Percentiles rank a stretch among this genome's conserved stretches.
Evolutionary conservation across 2,329 filamentous ascomycete genomes (phyloP).

Genomic region (Plectosphaerella plurivora): DNA sequence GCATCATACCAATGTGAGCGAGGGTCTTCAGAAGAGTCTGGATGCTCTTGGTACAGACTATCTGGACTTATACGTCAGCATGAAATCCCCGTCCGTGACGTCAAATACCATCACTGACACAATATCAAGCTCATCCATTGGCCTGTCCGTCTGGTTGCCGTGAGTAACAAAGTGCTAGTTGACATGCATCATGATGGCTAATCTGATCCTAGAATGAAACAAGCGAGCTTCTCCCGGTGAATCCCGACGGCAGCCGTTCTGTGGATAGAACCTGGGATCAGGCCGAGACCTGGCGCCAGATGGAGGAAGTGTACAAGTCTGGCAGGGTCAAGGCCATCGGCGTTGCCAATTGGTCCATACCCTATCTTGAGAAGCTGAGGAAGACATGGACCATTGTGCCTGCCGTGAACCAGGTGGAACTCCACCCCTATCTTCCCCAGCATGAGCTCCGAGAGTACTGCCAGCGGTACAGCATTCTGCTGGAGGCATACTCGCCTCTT

Average conservation of each 20-base stretch:
- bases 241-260: slow-evolving; percentile 17
- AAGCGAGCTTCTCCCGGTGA: slow-evolving; percentile 15
- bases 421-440: slow-evolving; percentile 25
- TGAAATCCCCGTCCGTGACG: background rate
- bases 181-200: background rate
- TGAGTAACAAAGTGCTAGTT: background rate
- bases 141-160: background rate
- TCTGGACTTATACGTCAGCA: slow-evolving; percentile 35
- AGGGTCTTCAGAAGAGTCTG: slow-evolving; percentile 37
- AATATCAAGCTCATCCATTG: background rate
- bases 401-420: slow-evolving; percentile 26
- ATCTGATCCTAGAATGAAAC: background rate
- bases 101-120: background rate
- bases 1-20: slow-evolving; percentile 45
- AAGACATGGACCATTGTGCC: slow-evolving; percentile 17
- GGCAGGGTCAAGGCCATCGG: slow-evolving; percentile 25
- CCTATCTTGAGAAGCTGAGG: slow-evolving; percentile 20
- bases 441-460: slow-evolving; percentile 23
- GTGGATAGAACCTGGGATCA: slow-evolving; percentile 14
- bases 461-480: slow-evolving; percentile 21
- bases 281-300: slow-evolving; percentile 18
- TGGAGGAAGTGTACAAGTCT: slow-evolving; percentile 16
- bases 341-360: slow-evolving; percentile 24
- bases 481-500: slow-evolving; percentile 15
- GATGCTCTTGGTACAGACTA: slow-evolving; percentile 38